phyloP scores from a whole-genome alignment of 495 filamentous ascomycete genomes.

The Schizothecium vesticola region DNA sequence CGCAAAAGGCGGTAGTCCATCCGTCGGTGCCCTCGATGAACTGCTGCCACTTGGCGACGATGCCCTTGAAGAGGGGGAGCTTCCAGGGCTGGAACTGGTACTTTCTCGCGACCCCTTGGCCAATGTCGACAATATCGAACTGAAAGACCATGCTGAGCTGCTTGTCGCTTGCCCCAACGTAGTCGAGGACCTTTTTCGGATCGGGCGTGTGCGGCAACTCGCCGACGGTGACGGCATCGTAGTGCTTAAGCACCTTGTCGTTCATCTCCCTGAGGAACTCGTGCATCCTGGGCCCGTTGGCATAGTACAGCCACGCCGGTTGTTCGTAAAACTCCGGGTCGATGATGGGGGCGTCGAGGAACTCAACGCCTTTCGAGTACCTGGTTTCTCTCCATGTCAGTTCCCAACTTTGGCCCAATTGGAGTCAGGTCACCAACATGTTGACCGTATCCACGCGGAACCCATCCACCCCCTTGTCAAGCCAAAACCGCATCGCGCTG shows the following conservation, averaged over 20 bases:
- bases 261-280: slow-evolving; percentile 60
- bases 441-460: slow-evolving; percentile 69
- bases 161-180: slow-evolving; percentile 50
- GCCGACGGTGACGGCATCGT: slow-evolving; percentile 65
- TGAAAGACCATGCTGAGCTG: slow-evolving; percentile 76
- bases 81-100: slow-evolving; percentile 38
- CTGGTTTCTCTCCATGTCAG: not conserved
- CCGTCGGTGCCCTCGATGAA: slow-evolving; percentile 65
- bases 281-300: slow-evolving; percentile 61
- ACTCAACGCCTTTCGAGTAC: slow-evolving; percentile 57
- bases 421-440: slow-evolving; percentile 26
- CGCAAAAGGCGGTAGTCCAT: slow-evolving; percentile 68
- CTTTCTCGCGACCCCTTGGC: slow-evolving; percentile 44
- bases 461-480: slow-evolving; percentile 60
- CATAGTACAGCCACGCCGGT: slow-evolving; percentile 50
- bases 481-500: slow-evolving; percentile 64
- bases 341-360: slow-evolving; percentile 57
- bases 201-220: slow-evolving; percentile 63
- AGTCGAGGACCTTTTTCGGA: slow-evolving; percentile 52
- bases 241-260: slow-evolving; percentile 55
- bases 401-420: not conserved
- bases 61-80: slow-evolving; percentile 51
- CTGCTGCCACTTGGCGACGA: slow-evolving; percentile 59
- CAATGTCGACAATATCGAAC: slow-evolving; percentile 61
- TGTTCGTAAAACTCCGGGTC: slow-evolving; percentile 35